Evolutionary conservation across 2,329 filamentous ascomycete species (phyloP).

Genomic region (Xylariaceae sp.): DNA sequence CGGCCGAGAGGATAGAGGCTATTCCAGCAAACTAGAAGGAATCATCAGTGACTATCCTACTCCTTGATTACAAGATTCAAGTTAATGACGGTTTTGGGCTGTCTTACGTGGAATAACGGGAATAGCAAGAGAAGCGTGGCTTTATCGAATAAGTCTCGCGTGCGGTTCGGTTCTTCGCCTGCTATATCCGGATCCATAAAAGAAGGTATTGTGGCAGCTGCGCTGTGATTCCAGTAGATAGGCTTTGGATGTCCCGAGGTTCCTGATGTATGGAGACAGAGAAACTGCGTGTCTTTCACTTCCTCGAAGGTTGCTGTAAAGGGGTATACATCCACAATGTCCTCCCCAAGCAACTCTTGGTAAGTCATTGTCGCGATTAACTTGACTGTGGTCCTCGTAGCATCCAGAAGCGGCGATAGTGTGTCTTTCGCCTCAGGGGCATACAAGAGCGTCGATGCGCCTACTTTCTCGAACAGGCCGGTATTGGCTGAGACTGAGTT

Average conservation of each 20-base stretch:
- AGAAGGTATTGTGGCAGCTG: constrained; percentile 1
- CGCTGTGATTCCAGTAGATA: constrained; percentile 17
- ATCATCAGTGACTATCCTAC: background rate
- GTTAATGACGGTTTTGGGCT: too few species aligned
- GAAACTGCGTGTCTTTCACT: constrained; percentile 6
- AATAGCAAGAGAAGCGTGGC: constrained; percentile 6
- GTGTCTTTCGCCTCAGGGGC: constrained; percentile 10
- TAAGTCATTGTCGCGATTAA: constrained; percentile 6
- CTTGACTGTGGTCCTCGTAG: constrained; percentile 9
- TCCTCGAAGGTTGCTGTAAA: constrained; percentile 12
- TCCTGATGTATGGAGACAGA: constrained; percentile 21
- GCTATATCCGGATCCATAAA: background rate
- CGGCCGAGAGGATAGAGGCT: constrained; percentile 1
- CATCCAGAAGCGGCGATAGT: constrained; percentile 6
- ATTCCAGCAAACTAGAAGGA: constrained; percentile 13
- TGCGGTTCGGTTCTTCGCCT: background rate
- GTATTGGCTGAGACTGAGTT: constrained; percentile 1
- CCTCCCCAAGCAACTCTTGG: constrained; percentile 6
- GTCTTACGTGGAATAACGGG: constrained; percentile 14
- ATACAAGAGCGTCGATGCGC: constrained; percentile 13
- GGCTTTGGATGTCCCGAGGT: constrained; percentile 24
- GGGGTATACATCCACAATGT: constrained; percentile 5
- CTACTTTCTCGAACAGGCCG: constrained; percentile 10
- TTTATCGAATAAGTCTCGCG: constrained; percentile 1
- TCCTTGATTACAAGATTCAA: background rate